Evolutionary conservation across 1,284 basidiomycete genomes (phyloP), one percentile per base, ranked within the genome.

Genomic region (Schizopora paradoxa): DNA sequence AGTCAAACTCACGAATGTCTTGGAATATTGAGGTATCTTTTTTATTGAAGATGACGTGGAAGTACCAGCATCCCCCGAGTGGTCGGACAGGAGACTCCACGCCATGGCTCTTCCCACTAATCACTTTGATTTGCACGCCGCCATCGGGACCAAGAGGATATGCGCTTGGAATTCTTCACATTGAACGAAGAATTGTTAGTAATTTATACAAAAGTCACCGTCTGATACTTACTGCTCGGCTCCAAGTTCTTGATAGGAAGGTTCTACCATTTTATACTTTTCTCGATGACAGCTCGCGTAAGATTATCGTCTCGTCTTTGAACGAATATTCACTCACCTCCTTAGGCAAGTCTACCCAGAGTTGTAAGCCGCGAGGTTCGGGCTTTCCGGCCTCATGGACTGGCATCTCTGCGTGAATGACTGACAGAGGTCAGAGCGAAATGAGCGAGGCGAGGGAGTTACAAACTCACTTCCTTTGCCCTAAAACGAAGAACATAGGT

Each of bases 261-360:
- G 86, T 45, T 86, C 80, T 61, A 83, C 77, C 77, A 93, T 87
- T 66, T 97, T 98, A 64, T 79, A 77, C 66, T 86, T 57, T n/a
- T n/a, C 21, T 61, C n/a, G n/a, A n/a, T n/a, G n/a, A n/a, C n/a
- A n/a, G n/a, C n/a, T n/a, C n/a, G n/a, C n/a, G n/a, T n/a, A n/a
- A n/a, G n/a, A n/a, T n/a, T n/a, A n/a, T n/a, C 14, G 26, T 10
- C 23, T 23, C 29, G 26, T 13, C 32, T 38, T 16, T 41, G 31
- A 41, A 42, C 41, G 18, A 26, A 38, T 22, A 19, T 26, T 35
- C 21, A 51, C 63, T 31, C 54, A 78, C 78, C 62, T 86, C 61
- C 56, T 85, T 84, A 0, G 94, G 95, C 13, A 98, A 70, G 66
- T 97, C 94, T 36, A 97, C 71, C 95, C 94, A 97, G 21, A 98